Percentiles rank a stretch among this genome's conserved stretches.
These are phyloP conservation scores for Climacium dendroides DNA, from an alignment of 225 moss, liverwort and hornwort genomes.

Conservation along the genomic window DNA sequence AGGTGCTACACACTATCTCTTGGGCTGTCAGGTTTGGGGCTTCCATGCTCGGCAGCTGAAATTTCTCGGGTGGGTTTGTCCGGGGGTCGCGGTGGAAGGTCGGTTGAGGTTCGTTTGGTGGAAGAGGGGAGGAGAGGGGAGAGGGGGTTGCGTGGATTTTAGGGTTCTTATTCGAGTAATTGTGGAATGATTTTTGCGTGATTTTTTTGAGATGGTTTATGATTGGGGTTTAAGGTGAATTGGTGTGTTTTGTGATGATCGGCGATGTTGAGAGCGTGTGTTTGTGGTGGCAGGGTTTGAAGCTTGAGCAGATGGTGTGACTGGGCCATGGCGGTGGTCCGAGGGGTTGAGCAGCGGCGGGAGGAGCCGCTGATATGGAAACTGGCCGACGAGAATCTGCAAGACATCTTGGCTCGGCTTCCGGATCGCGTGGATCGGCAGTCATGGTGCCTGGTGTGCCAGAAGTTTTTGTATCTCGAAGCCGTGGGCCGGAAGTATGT, in stretches of 20 bases:
- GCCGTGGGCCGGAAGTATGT: conserved; percentile 37
- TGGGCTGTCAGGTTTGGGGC: not conserved
- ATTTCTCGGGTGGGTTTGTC: not conserved
- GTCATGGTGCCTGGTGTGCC: conserved; percentile 74
- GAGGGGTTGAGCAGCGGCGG: not conserved
- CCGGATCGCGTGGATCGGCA: conserved; percentile 52
- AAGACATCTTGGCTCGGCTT: conserved; percentile 38
- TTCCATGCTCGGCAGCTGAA: not conserved
- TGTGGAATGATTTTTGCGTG: not conserved
- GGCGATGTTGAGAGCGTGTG: not conserved
- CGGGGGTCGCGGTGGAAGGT: not conserved
- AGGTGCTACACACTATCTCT: not conserved
- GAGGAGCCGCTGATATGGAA: conserved; percentile 15
- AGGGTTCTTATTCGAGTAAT: not conserved
- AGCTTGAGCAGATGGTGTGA: not conserved
- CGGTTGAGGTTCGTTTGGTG: not conserved
- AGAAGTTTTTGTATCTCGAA: conserved; percentile 40
- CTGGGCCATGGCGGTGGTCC: not conserved
- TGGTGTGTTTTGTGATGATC: not conserved
- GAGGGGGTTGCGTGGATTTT: not conserved
- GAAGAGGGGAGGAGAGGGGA: not conserved
- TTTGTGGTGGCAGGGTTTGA: not conserved
- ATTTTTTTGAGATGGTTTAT: not conserved
- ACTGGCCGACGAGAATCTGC: conserved; percentile 50
- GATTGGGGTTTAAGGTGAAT: not conserved